Percentiles rank a stretch among this genome's conserved stretches.
Evolutionary conservation across 768 basidiomycete species (phyloP).

Genomic region (Lactarius psammicola): DNA sequence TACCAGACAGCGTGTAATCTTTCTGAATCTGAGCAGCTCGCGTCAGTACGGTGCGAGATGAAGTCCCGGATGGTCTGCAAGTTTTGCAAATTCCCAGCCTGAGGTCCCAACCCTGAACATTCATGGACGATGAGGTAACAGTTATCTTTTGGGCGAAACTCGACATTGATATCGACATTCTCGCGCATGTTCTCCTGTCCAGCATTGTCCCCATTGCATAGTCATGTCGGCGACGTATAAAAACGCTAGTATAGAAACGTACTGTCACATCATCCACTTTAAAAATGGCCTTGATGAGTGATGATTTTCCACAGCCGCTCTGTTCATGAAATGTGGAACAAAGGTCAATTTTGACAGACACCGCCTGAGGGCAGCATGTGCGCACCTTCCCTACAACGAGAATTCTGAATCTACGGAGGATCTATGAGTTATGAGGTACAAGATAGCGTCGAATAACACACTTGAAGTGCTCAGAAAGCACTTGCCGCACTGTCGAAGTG

Average conservation of each 20-base stretch:
- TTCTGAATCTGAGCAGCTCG: too few relatives aligned
- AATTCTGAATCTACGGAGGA: slow-evolving; percentile 7
- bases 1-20: too few relatives aligned
- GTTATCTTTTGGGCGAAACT: slow-evolving; percentile 1
- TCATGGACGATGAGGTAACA: slow-evolving; percentile 9
- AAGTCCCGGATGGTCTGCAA: too few relatives aligned
- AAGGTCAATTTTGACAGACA: background rate
- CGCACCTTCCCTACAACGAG: slow-evolving; percentile 14
- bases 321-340: background rate
- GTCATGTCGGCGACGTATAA: background rate
- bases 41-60: too few relatives aligned
- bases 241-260: background rate
- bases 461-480: background rate
- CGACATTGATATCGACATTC: background rate
- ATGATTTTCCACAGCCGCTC: slow-evolving; percentile 15
- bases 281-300: slow-evolving; percentile 10
- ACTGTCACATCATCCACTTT: slow-evolving; percentile 9
- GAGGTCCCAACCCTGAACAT: too few relatives aligned
- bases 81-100: background rate
- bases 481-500: background rate
- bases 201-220: background rate
- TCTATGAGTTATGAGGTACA: background rate
- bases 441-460: background rate
- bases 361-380: background rate
- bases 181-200: too few relatives aligned